Base-by-base conservation (phyloP, 1,139 yeast genomes). In the Candida sanyaensis region DNA sequence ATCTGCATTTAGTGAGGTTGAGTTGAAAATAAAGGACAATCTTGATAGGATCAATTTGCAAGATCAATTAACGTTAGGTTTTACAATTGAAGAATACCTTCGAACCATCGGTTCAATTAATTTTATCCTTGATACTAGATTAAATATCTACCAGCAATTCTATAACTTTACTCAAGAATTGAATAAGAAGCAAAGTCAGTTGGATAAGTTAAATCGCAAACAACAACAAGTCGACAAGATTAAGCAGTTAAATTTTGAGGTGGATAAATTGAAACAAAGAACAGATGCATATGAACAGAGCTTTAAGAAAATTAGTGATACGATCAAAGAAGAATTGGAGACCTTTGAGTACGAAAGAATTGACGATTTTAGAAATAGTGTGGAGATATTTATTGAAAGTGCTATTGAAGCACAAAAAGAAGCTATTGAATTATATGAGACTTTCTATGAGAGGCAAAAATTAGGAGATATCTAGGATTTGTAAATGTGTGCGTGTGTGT, bases 341-440 rank as follows among this genome's bases (percentile, higher is more conserved):
- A 69, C 63, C 32, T 89, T 92, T 63, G 96, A 90, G 62, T 72
- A 74, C 42, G 95, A 86, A 48, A 88, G 86, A 60, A 80, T 91
- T 43, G 84, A 81, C 43, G 99, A 93, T 60, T 91, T 95, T 66
- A 80, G 97, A 60, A 88, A 89, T 60, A 81, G 92, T 53, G 90
- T 93, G 50, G 99, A 93, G 67, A 85, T 92, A 23, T 92, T 84
- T 59, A 78, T 96, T 61, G 99, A 95, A 65, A 83, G 95, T 50
- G 83, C 96, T 24, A 88, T 92, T 44, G 99, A 93, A 67, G 80
- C 93, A 13, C 99, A 93, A 65, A 95, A 93, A 69, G 97, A 91
- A 64, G 84, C 93, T 31, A 93, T 93, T 56, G 99, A 93, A 66
- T 68, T 89, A 30, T 93, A 97, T 96, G 98, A 93, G 68, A 88